These are phyloP conservation scores for Syncephalastrum monosporum DNA, from an alignment of 371 early-diverging fungal genomes.

Conservation along the genomic window DNA sequence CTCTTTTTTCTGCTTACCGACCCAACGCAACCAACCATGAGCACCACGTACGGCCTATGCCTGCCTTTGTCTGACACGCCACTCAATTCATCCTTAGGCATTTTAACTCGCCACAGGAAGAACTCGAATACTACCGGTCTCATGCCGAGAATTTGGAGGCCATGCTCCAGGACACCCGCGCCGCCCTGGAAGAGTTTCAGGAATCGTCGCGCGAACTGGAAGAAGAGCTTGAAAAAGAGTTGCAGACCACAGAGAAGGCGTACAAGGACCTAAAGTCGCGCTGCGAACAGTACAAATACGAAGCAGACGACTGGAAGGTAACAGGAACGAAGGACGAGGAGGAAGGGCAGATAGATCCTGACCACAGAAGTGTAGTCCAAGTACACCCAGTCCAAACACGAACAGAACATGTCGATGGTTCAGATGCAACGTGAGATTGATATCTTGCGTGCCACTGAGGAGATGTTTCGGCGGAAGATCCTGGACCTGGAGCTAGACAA, in stretches of 20 bases:
- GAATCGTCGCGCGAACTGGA: slow-evolving; percentile 61
- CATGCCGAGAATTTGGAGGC: slow-evolving; percentile 49
- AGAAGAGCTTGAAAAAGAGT: slow-evolving; percentile 63
- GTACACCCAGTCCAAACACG: slow-evolving; percentile 50
- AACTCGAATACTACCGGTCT: slow-evolving; percentile 56
- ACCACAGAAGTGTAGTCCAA: slow-evolving; percentile 24
- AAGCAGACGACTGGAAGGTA: slow-evolving; percentile 78
- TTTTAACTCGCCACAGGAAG: slow-evolving; percentile 53
- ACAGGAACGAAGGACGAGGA: background rate
- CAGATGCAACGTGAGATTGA: slow-evolving; percentile 79
- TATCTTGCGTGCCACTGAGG: slow-evolving; percentile 68
- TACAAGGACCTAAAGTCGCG: slow-evolving; percentile 61
- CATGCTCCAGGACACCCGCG: slow-evolving; percentile 55
- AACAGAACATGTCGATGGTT: slow-evolving; percentile 61
- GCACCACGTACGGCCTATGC: slow-evolving; percentile 1
- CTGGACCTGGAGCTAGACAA: slow-evolving; percentile 78
- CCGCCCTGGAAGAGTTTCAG: slow-evolving; percentile 63
- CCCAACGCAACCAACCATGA: background rate
- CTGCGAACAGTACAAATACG: slow-evolving; percentile 54
- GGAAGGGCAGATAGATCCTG: background rate
- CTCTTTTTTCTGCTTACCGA: background rate
- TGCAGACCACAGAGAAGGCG: slow-evolving; percentile 60
- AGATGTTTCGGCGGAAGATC: slow-evolving; percentile 70
- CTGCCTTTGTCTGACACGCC: background rate
- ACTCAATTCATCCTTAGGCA: slow-evolving; percentile 26